Percentiles rank a stretch among this genome's conserved stretches.
These are phyloP conservation scores for Trametes meyenii DNA, from an alignment of 768 basidiomycete species.

Conservation along the genomic window DNA sequence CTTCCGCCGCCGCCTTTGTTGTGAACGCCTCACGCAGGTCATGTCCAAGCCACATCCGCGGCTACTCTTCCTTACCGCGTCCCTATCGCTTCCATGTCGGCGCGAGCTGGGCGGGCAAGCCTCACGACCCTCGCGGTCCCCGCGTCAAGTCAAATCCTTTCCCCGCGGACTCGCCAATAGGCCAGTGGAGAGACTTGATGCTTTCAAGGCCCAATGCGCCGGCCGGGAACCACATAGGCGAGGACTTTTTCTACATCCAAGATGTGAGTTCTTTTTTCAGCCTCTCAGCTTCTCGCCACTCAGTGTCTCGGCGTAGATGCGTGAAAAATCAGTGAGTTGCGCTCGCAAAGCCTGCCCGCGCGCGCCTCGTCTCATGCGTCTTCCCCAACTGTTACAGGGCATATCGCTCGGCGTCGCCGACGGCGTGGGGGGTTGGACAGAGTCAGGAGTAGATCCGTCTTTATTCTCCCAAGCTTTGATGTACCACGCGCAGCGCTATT, in stretches of 20 bases:
- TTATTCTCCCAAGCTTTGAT: slow-evolving; percentile 91
- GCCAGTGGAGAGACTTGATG: slow-evolving; percentile 69
- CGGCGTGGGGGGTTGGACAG: slow-evolving; percentile 92
- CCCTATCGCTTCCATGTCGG: slow-evolving; percentile 79
- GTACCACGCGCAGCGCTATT: slow-evolving; percentile 80
- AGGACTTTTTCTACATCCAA: slow-evolving; percentile 70
- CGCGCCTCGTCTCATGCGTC: slow-evolving; percentile 18
- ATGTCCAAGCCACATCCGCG: slow-evolving; percentile 3
- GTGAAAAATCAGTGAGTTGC: slow-evolving; percentile 70
- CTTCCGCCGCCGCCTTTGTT: slow-evolving; percentile 10
- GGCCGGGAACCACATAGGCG: slow-evolving; percentile 48
- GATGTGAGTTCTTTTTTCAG: slow-evolving; percentile 47
- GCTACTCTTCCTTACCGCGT: slow-evolving; percentile 36
- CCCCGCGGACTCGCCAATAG: slow-evolving; percentile 57
- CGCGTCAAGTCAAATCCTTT: slow-evolving; percentile 51
- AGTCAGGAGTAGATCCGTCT: slow-evolving; percentile 82
- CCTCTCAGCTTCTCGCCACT: slow-evolving; percentile 11
- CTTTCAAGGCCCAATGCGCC: slow-evolving; percentile 49
- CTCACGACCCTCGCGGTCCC: slow-evolving; percentile 41
- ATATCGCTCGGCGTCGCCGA: slow-evolving; percentile 86
- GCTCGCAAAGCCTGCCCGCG: neutral
- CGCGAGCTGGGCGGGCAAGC: slow-evolving; percentile 78
- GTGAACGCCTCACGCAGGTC: slow-evolving; percentile 10
- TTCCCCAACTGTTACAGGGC: slow-evolving; percentile 47
- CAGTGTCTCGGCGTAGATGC: slow-evolving; percentile 55